phyloP scores from a whole-genome alignment of 2,329 filamentous ascomycete genomes.

The Neopestalotiopsis rosae region DNA sequence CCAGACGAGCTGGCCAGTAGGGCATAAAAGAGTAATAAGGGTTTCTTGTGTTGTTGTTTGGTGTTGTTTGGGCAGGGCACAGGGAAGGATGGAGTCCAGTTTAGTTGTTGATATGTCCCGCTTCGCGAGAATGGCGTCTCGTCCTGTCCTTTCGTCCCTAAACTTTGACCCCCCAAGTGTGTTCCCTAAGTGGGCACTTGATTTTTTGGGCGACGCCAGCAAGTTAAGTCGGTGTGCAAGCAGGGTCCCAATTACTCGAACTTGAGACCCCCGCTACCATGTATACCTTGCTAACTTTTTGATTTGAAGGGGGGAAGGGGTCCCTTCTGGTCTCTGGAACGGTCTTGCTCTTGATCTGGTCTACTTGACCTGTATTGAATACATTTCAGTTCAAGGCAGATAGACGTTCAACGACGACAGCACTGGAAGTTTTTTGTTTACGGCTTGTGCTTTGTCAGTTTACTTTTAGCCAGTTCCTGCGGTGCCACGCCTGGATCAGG shows the following conservation, averaged over 20 bases:
- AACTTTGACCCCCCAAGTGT: not conserved
- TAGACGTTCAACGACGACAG: not conserved
- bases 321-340: not conserved
- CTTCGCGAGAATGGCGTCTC: not conserved
- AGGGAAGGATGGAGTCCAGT: not conserved
- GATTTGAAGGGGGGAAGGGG: not conserved
- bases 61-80: not conserved
- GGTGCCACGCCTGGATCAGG: not conserved
- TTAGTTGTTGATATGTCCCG: constrained; percentile 7
- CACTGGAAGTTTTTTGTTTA: not conserved
- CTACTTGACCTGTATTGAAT: not conserved
- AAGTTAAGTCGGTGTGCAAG: not conserved
- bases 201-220: not conserved
- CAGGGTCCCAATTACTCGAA: not conserved
- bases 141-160: no score
- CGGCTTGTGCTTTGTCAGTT: not conserved
- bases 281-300: not conserved
- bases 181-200: not conserved
- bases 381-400: no score
- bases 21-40: constrained; percentile 26
- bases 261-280: not conserved
- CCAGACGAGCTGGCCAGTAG: constrained; percentile 37
- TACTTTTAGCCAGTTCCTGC: not conserved
- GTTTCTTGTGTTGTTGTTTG: not conserved
- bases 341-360: not conserved